Evolutionary conservation across 2,329 filamentous ascomycete genomes (phyloP), one percentile per base, ranked within the genome.

Genomic region (Calonectria henricotiae): DNA sequence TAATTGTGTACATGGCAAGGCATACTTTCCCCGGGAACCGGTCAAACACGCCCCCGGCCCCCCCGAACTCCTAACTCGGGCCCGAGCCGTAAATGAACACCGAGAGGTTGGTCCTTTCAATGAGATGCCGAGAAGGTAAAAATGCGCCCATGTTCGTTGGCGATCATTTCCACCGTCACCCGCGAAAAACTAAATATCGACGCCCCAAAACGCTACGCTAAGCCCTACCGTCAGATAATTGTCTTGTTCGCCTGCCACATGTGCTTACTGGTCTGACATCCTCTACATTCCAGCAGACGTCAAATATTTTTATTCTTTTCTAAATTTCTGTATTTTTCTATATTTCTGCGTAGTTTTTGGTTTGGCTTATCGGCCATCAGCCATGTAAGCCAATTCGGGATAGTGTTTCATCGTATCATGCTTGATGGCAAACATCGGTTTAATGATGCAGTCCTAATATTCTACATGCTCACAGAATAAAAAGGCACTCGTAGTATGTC

Each of bases 131-230:
- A 39, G 32, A 58, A 58, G 13, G 35, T 58, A 58, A 58, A 55
- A 58, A 37, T 23, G 20, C 7, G 20, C 51, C 39, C 20, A 39
- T 25, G 51, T 39, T 58, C 37, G 32, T 12, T 12, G 20, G 35
- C 51, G 20, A 58, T 58, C 51, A 5, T 58, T 39, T 23, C 51
- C 51, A 27, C 20, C 32, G 4, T 39, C 35, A 17, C 51, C 8
- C n/a, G 39, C 9, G 20, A 35, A 37, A 6, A 25, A 58, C 20
- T 23, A 58, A 58, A 12, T 23, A 17, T 27, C 25, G 51, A n/a
- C 11, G 32, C 51, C 51, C 20, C 5, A 46, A 25, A 37, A 17
- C 51, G 35, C 51, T 58, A 39, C 51, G 32, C 51, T 58, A 58
- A 58, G 51, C 51, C 51, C 25, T 58, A 58, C 23, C 35, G 51